These are phyloP conservation scores for Fusarium abutilonis DNA, from an alignment of 2,329 filamentous ascomycete genomes.

Conservation along the genomic window DNA sequence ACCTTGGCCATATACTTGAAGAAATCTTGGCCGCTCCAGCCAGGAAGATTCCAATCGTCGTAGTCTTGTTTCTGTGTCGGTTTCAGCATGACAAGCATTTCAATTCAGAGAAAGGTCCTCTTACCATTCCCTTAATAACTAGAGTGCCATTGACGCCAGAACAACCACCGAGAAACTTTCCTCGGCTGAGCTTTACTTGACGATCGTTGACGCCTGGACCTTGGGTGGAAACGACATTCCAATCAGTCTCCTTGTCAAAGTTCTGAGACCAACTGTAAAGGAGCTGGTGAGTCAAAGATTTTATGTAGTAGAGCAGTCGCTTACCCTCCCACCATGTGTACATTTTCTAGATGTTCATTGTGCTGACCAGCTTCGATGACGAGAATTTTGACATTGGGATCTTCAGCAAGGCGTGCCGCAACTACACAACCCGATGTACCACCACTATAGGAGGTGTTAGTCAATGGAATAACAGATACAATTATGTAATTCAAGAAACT, in stretches of 20 bases:
- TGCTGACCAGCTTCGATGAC: conserved; percentile 53
- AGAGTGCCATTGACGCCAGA: conserved; percentile 62
- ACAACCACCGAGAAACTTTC: conserved; percentile 60
- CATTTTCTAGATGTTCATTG: conserved; percentile 58
- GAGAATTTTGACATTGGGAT: conserved; percentile 45
- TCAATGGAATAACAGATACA: conserved; percentile 15
- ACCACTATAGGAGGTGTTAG: conserved; percentile 37
- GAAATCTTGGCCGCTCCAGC: conserved; percentile 67
- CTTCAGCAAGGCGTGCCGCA: conserved; percentile 52
- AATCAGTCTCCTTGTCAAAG: conserved; percentile 60
- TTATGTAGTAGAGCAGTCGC: conserved; percentile 1
- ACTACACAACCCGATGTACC: conserved; percentile 53
- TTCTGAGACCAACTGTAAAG: conserved; percentile 54
- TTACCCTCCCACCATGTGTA: conserved; percentile 62
- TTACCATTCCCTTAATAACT: conserved; percentile 56
- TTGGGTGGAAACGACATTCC: conserved; percentile 59
- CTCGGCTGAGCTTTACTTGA: conserved; percentile 59
- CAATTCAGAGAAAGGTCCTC: not conserved
- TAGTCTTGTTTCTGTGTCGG: conserved; percentile 53
- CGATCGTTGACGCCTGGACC: conserved; percentile 53
- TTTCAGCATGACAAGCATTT: not conserved
- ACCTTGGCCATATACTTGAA: conserved; percentile 67
- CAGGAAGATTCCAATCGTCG: conserved; percentile 65
- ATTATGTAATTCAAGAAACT: not conserved
- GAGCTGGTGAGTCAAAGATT: not conserved